Conservation (phyloP, 805 yeast genomes). For the Komagataella phaffii region DNA sequence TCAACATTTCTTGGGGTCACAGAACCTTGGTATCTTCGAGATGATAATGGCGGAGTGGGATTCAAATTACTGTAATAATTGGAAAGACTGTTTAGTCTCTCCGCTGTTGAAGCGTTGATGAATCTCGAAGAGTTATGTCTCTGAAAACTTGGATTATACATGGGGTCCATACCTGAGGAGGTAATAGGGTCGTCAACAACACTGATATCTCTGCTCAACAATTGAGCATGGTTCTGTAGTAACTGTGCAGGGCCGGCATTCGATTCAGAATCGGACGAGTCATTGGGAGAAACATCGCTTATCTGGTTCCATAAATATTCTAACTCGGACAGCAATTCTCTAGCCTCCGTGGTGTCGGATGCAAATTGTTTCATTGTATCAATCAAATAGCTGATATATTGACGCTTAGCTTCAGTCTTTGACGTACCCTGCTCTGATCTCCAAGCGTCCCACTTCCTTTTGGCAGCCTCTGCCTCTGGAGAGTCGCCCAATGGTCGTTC, state of each 20-base stretch:
- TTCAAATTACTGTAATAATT: constrained; percentile 7
- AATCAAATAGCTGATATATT: constrained; percentile 53
- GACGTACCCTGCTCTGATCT: constrained; percentile 55
- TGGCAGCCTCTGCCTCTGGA: constrained; percentile 51
- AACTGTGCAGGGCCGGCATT: not conserved
- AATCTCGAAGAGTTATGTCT: constrained; percentile 1
- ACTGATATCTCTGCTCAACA: not conserved
- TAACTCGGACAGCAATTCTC: constrained; percentile 52
- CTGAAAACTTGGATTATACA: constrained; percentile 7
- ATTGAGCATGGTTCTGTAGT: not conserved
- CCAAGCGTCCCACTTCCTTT: constrained; percentile 82
- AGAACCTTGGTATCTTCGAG: constrained; percentile 4
- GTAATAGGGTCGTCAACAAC: not conserved
- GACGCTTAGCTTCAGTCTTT: constrained; percentile 59
- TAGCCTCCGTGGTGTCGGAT: constrained; percentile 49
- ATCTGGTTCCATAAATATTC: constrained; percentile 69
- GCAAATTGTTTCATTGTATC: constrained; percentile 65
- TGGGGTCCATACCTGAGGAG: not conserved
- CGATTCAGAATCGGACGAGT: not conserved
- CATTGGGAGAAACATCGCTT: constrained; percentile 21
- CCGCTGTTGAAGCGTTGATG: constrained; percentile 4
- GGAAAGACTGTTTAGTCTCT: constrained; percentile 4
- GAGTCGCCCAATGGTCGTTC: constrained; percentile 47
- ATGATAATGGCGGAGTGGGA: constrained; percentile 5
- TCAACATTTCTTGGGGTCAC: constrained; percentile 14